Conservation (phyloP, 2,329 filamentous ascomycete genomes). For the Lasiodiplodia gonubiensis region DNA sequence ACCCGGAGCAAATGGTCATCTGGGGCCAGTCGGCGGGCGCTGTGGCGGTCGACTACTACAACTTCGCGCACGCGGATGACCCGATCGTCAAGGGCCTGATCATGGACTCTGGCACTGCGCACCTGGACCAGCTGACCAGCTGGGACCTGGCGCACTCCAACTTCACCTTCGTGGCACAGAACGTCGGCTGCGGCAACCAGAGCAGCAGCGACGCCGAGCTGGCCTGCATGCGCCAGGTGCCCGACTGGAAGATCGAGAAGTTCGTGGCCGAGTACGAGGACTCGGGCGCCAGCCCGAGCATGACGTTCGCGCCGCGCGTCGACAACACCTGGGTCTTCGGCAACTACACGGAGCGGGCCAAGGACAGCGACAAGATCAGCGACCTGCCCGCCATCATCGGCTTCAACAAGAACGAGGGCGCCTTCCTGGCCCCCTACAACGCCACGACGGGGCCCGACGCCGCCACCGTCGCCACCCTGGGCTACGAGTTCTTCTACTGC, state of each 20-base stretch:
- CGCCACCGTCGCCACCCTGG: slow-evolving; percentile 34
- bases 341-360: slow-evolving; percentile 43
- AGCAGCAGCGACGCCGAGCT: slow-evolving; percentile 38
- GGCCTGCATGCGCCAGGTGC: slow-evolving; percentile 45
- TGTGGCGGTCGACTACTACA: slow-evolving; percentile 51
- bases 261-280: slow-evolving; percentile 42
- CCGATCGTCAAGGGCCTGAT: slow-evolving; percentile 58
- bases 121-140: slow-evolving; percentile 37
- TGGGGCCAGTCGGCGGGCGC: slow-evolving; percentile 32
- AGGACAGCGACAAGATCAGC: slow-evolving; percentile 34
- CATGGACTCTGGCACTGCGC: slow-evolving; percentile 55
- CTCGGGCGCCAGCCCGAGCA: slow-evolving; percentile 35
- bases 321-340: slow-evolving; percentile 43
- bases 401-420: slow-evolving; percentile 43
- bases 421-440: slow-evolving; percentile 42
- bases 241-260: slow-evolving; percentile 38
- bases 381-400: slow-evolving; percentile 45
- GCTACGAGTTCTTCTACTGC: slow-evolving; percentile 39
- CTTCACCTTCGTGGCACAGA: slow-evolving; percentile 47
- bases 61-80: slow-evolving; percentile 55
- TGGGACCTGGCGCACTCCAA: slow-evolving; percentile 40
- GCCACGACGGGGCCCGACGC: slow-evolving; percentile 37
- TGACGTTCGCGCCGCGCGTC: slow-evolving; percentile 39
- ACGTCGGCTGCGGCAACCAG: slow-evolving; percentile 42
- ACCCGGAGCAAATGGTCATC: slow-evolving; percentile 53